Evolutionary conservation across 176 grass and related monocot genomes (phyloP).

Genomic region (Musa acuminata): DNA sequence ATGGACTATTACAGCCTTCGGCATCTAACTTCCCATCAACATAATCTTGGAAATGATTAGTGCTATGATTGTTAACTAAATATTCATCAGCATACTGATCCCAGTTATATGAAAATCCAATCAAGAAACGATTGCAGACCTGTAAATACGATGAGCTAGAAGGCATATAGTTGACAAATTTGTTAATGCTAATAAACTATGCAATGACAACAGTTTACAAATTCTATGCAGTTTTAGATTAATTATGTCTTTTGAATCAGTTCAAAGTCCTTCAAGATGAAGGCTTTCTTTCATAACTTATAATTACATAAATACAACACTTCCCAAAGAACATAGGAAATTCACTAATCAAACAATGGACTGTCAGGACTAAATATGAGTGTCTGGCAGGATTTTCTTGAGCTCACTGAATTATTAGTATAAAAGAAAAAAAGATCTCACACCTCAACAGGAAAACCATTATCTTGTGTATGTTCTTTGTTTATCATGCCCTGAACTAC

Average conservation of each 20-base stretch:
- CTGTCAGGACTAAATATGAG: too few relatives aligned
- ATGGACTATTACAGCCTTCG: neutral
- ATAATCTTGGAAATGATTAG: neutral
- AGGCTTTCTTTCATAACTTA: neutral
- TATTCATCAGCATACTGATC: neutral
- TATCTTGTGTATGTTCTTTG: constrained; percentile 10
- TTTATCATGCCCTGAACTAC: constrained; percentile 27
- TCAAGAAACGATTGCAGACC: constrained; percentile 1
- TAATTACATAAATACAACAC: neutral
- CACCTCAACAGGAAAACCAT: constrained; percentile 20
- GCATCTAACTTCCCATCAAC: neutral
- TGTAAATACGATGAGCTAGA: neutral
- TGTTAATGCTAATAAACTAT: too few relatives aligned
- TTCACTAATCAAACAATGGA: too few relatives aligned
- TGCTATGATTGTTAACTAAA: neutral
- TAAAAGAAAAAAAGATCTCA: neutral
- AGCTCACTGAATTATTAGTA: too few relatives aligned
- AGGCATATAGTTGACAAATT: neutral
- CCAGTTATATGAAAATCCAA: constrained; percentile 11
- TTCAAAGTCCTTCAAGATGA: neutral
- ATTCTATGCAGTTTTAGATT: neutral
- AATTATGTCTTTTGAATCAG: neutral
- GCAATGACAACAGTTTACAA: neutral
- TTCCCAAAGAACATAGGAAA: too few relatives aligned
- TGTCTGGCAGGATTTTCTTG: too few relatives aligned